Percentiles rank a stretch among this genome's conserved stretches.
Evolutionary conservation across 768 basidiomycete genomes (phyloP).

Genomic region (Lentinus brumalis): DNA sequence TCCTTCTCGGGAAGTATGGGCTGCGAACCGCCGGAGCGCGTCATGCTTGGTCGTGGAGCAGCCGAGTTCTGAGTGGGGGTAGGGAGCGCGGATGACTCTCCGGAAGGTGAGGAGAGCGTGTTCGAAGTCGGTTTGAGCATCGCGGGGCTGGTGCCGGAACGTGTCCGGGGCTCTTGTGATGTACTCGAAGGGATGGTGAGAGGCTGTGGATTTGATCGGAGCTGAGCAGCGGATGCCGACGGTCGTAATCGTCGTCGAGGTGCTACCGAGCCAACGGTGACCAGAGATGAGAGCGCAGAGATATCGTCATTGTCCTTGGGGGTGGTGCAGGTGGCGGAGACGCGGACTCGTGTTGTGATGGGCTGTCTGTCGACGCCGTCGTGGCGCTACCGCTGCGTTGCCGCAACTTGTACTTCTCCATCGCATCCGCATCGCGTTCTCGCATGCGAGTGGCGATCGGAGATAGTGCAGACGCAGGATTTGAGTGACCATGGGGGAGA

Average conservation of each 20-base stretch:
- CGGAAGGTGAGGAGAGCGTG: constrained; percentile 32
- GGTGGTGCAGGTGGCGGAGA: constrained; percentile 53
- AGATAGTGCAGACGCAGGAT: constrained; percentile 57
- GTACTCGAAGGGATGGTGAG: constrained; percentile 30
- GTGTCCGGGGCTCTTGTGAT: constrained; percentile 49
- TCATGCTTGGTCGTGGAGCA: constrained; percentile 43
- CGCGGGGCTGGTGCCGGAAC: constrained; percentile 70
- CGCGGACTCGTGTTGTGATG: constrained; percentile 57
- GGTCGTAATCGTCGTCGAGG: constrained; percentile 65
- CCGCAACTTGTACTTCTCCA: constrained; percentile 81
- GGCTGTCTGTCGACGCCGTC: constrained; percentile 71
- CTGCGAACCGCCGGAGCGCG: constrained; percentile 42
- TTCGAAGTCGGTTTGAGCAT: constrained; percentile 44
- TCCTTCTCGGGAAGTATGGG: constrained; percentile 26
- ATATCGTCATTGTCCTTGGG: constrained; percentile 48
- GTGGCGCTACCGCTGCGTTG: constrained; percentile 82
- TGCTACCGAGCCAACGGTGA: constrained; percentile 54
- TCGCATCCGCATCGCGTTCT: constrained; percentile 83
- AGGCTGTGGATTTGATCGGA: constrained; percentile 53
- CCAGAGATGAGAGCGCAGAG: constrained; percentile 42
- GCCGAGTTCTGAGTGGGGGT: constrained; percentile 39
- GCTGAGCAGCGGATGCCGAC: constrained; percentile 77
- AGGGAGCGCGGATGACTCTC: constrained; percentile 20
- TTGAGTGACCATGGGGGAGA: constrained; percentile 29
- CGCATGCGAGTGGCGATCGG: constrained; percentile 81